Percentiles rank a stretch among this genome's conserved stretches.
Conservation (phyloP, 2,329 filamentous ascomycete genomes). For the Grosmannia penicillata region DNA sequence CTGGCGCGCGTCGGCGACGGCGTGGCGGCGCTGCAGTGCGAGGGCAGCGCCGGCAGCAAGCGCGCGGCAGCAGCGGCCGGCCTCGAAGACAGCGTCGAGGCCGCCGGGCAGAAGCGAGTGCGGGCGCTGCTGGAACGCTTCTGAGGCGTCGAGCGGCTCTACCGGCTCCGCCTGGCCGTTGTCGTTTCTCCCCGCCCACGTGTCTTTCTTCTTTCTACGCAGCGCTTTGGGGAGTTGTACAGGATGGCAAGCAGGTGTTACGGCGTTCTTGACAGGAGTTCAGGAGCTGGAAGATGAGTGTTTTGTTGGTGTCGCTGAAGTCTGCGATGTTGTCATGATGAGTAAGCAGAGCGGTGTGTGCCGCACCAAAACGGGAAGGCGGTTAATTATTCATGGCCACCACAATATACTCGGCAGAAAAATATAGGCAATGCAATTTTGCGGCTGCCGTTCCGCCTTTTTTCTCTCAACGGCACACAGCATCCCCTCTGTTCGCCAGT, state of each 20-base stretch:
- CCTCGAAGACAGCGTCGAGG: conserved; percentile 21
- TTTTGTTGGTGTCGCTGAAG: no score
- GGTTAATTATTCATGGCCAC: no score
- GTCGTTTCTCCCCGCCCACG: no score
- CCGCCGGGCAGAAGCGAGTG: conserved; percentile 26
- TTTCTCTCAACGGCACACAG: background rate
- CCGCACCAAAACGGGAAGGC: no score
- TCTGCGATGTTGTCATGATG: no score
- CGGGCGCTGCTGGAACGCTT: conserved; percentile 23
- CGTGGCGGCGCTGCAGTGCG: conserved; percentile 22
- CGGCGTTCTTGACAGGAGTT: no score
- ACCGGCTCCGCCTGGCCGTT: background rate
- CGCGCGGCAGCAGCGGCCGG: conserved; percentile 4
- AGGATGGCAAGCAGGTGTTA: no score
- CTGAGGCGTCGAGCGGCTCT: conserved; percentile 8
- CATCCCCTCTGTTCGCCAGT: background rate
- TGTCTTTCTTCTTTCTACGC: no score
- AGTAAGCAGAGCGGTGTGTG: no score
- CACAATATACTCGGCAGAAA: no score
- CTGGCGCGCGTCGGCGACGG: conserved; percentile 43
- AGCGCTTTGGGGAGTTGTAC: no score
- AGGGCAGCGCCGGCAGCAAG: background rate
- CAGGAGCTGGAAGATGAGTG: no score
- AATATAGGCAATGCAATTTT: background rate
- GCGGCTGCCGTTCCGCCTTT: background rate